Evolutionary conservation across 2,329 filamentous ascomycete genomes (phyloP).

Genomic region (Aspergillus fijiensis): DNA sequence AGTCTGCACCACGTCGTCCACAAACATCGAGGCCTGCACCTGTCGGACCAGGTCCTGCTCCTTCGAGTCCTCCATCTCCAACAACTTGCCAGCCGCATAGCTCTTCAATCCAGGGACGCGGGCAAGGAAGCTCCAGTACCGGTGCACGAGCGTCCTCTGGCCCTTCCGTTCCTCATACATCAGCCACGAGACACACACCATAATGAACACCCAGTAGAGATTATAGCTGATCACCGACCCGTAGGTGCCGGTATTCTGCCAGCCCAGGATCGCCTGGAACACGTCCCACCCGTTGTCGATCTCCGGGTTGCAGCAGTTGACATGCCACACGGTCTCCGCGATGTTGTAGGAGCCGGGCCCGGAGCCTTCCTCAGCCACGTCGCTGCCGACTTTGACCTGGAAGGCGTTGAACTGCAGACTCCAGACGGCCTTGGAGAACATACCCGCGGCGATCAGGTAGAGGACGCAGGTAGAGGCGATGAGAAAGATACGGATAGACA

Average conservation of each 20-base stretch:
- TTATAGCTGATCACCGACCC: slow-evolving; percentile 87
- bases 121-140: no score
- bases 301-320: slow-evolving; percentile 78
- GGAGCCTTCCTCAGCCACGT: slow-evolving; percentile 60
- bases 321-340: slow-evolving; percentile 74
- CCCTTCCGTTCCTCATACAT: slow-evolving; percentile 64
- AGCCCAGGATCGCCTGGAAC: slow-evolving; percentile 82
- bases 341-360: slow-evolving; percentile 81
- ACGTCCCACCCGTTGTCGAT: slow-evolving; percentile 78
- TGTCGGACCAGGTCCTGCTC: neutral
- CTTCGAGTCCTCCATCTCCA: neutral
- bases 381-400: slow-evolving; percentile 57
- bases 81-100: slow-evolving; percentile 19
- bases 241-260: slow-evolving; percentile 85
- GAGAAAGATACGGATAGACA: slow-evolving; percentile 71
- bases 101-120: no score
- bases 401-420: slow-evolving; percentile 68
- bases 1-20: no score
- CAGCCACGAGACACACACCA: slow-evolving; percentile 62
- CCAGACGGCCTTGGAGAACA: slow-evolving; percentile 77
- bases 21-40: slow-evolving; percentile 13
- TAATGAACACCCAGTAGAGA: slow-evolving; percentile 77
- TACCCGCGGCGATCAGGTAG: slow-evolving; percentile 77
- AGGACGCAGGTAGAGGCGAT: slow-evolving; percentile 76
- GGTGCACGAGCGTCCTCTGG: no score